A percentile compares a stretch with the other conserved stretches of the same genome.
Conservation (phyloP, 2,329 filamentous ascomycete genomes). For the Sporothrix sp. region DNA sequence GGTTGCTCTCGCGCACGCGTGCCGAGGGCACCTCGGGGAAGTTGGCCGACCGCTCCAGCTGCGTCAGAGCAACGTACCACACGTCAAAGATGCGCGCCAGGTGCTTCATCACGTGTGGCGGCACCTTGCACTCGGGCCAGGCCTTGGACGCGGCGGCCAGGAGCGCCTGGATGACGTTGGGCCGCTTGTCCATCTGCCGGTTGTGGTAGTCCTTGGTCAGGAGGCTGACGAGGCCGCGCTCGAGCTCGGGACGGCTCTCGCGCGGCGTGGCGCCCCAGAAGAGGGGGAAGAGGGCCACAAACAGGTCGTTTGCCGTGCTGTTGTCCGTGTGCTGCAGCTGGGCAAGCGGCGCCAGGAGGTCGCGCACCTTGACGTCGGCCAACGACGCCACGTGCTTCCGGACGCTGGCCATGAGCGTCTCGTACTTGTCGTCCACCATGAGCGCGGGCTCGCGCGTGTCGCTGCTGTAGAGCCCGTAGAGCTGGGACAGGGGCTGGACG, state of each 20-base stretch:
- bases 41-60: conserved; percentile 82
- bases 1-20: conserved; percentile 80
- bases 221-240: conserved; percentile 81
- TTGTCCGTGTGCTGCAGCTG: conserved; percentile 88
- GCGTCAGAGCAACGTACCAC: conserved; percentile 90
- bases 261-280: conserved; percentile 83
- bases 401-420: conserved; percentile 67
- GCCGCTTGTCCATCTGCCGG: conserved; percentile 85
- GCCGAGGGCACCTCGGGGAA: conserved; percentile 76
- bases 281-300: conserved; percentile 83
- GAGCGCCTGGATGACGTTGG: conserved; percentile 89
- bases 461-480: conserved; percentile 64
- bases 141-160: conserved; percentile 79
- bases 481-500: conserved; percentile 59
- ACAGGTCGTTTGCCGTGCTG: conserved; percentile 75
- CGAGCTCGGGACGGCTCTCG: conserved; percentile 82
- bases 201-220: conserved; percentile 94
- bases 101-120: conserved; percentile 93
- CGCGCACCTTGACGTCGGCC: conserved; percentile 75
- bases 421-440: conserved; percentile 75
- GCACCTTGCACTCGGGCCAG: conserved; percentile 81
- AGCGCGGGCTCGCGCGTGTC: conserved; percentile 54
- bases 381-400: conserved; percentile 76
- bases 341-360: conserved; percentile 79
- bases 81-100: conserved; percentile 88